Evolutionary conservation across 1,139 yeast genomes (phyloP), one percentile per base, ranked within the genome.

Genomic region (Tardiomyces depauwii): DNA sequence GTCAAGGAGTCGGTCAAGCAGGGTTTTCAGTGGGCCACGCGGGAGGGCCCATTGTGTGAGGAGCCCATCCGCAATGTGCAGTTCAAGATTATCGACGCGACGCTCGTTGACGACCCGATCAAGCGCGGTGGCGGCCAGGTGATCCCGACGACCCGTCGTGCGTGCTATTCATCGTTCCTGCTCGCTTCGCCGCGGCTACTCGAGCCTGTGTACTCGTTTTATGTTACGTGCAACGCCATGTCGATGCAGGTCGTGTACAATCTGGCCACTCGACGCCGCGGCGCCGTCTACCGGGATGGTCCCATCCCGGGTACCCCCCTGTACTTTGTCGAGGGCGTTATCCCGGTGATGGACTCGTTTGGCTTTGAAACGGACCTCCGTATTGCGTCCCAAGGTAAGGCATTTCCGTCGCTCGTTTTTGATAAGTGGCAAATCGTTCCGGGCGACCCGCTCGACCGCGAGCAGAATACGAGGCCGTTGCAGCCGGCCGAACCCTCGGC

Each of bases 31-130:
- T 86, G 96, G 94, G 81, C 84, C 10, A 72, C 77, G 0, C 71
- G 78, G 47, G 96, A 87, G 56, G 98, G 98, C 0, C 98, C 98
- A 0, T 66, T 93, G 25, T 80, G 95, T 52, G 95, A 84, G 50
- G 96, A 88, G 59, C 82, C 86, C 0, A 72, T 93, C 2, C 68
- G 86, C 47, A 76, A 80, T 47, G 78, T 83, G 4, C 79, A 77
- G 53, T 87, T 91, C 64, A 78, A 78, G 49, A 73, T 93, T 38
- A 70, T 87, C 44, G 88, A 81, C 51, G 76, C 78, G 0, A 67
- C 68, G 0, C 58, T 82, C 2, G 72, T 82, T 9, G 67, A 70
- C 0, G 74, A 74, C 18, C 64, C 69, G 3, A 55, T 72, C 2
- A 73, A 73, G 43, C 64, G 80, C 42, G 75, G 80, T 39, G 76